A percentile compares a stretch with the other conserved stretches of the same genome.
Evolutionary conservation across 2,329 filamentous ascomycete species (phyloP).

Genomic region (Sclerotinia spermophila): DNA sequence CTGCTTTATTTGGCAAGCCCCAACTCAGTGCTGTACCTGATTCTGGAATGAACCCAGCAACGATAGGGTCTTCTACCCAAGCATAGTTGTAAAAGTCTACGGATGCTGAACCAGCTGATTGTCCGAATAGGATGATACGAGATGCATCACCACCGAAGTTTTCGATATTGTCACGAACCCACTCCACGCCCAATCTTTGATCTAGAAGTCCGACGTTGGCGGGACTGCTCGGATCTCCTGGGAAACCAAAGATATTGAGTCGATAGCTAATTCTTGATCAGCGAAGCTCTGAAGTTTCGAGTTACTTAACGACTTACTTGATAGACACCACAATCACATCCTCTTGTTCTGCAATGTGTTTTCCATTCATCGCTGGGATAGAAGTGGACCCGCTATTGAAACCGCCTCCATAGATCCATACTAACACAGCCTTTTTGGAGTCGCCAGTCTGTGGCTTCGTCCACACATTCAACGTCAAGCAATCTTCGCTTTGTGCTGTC

Average conservation of each 20-base stretch:
- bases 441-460: conserved; percentile 32
- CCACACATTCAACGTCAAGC: conserved; percentile 42
- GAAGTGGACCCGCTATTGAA: conserved; percentile 40
- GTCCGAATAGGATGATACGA: conserved; percentile 53
- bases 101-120: conserved; percentile 56
- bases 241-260: conserved; percentile 41
- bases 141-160: conserved; percentile 56
- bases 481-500: conserved; percentile 37
- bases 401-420: conserved; percentile 44
- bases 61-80: conserved; percentile 36
- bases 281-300: conserved; percentile 13
- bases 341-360: conserved; percentile 41
- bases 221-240: conserved; percentile 32
- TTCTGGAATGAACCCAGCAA: conserved; percentile 34
- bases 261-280: conserved; percentile 36
- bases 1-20: conserved; percentile 28
- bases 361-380: conserved; percentile 41
- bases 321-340: conserved; percentile 46
- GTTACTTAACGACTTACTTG: conserved; percentile 41
- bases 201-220: conserved; percentile 61
- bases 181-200: conserved; percentile 55
- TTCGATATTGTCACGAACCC: conserved; percentile 57
- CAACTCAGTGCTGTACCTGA: conserved; percentile 36
- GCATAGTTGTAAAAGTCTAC: conserved; percentile 39
- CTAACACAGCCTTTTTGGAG: conserved; percentile 40